Evolutionary conservation across 2,329 filamentous ascomycete genomes (phyloP), one percentile per base, ranked within the genome.

Genomic region (Aureobasidium sp.): DNA sequence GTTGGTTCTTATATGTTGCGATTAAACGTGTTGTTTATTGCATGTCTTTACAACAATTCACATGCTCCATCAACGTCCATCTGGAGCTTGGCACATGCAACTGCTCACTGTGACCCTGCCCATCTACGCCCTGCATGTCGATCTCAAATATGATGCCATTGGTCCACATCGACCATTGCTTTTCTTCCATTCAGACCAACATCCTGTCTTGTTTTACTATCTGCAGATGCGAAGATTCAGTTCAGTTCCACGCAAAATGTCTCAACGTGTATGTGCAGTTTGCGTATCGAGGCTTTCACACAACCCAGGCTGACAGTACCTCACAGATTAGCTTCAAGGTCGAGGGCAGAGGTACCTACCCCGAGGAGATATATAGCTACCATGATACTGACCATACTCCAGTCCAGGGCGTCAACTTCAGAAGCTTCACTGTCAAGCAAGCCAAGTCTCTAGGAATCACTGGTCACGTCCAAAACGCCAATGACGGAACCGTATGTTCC

Each of bases 361-460:
- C 9, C 25, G n/a, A 13, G n/a, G 2, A 34, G 8, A 41, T 11
- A 3, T 0, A n/a, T 9, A 2, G 21, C 34, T 34, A 4, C 21
- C 10, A 0, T 21, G 9, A n/a, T 47, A n/a, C 34, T 55, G 25
- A 55, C 10, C 7, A n/a, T 41, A 3, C 4, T 42, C 8, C 34
- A 55, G 78, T 80, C 41, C 78, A 81, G 69, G 78, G 78, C 41
- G 79, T 82, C 64, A 80, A 77, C 69, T 82, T 80, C 68, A 76
- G 79, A 27, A 47, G 37, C n/a, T 78, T 71, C 67, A 77, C 78
- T 13, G 69, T 71, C 55, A 74, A 75, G 54, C 72, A 79, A 64
- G 78, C 78, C 44, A 72, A 72, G 32, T 70, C 67, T 45, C 69
- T 79, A 29, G 74, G 74, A 27, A 62, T 81, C 6, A 81, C 77